Conservation (phyloP, 257 asterid species). For the Solanum arcanum region DNA sequence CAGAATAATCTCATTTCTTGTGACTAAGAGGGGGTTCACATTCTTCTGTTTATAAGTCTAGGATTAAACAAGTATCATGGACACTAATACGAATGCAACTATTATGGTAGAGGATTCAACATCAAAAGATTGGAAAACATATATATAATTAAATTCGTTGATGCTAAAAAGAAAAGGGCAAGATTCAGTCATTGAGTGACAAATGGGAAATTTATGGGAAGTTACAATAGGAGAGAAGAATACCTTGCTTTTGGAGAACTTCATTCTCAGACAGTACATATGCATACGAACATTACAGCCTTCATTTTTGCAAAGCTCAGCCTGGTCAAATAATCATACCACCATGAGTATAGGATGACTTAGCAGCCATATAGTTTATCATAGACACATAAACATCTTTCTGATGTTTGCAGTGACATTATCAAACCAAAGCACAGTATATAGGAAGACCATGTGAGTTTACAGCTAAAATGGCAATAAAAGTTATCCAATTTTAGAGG, state of each 20-base stretch:
- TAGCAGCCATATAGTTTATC: not conserved
- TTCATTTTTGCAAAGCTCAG: conserved; percentile 55
- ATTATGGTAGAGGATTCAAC: not conserved
- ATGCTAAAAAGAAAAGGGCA: not conserved
- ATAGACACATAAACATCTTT: not conserved
- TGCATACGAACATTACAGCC: conserved; percentile 65
- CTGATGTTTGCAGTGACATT: not conserved
- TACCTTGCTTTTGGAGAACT: conserved; percentile 62
- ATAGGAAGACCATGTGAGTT: not conserved
- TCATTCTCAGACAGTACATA: conserved; percentile 56
- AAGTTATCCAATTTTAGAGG: not conserved
- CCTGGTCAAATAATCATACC: conserved; percentile 31
- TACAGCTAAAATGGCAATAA: not conserved
- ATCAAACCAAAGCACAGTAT: not conserved
- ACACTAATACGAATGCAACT: not conserved
- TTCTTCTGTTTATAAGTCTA: not conserved
- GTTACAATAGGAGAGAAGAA: not conserved
- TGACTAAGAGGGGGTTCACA: not conserved
- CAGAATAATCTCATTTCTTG: not conserved
- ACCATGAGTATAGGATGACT: not conserved
- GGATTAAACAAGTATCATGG: not conserved
- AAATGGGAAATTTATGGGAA: not conserved
- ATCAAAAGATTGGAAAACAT: not conserved
- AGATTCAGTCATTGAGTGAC: not conserved
- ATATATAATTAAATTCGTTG: not conserved